Evolutionary conservation across 169 alveolate genomes (phyloP).

Genomic region (Eimeria acervulina): DNA sequence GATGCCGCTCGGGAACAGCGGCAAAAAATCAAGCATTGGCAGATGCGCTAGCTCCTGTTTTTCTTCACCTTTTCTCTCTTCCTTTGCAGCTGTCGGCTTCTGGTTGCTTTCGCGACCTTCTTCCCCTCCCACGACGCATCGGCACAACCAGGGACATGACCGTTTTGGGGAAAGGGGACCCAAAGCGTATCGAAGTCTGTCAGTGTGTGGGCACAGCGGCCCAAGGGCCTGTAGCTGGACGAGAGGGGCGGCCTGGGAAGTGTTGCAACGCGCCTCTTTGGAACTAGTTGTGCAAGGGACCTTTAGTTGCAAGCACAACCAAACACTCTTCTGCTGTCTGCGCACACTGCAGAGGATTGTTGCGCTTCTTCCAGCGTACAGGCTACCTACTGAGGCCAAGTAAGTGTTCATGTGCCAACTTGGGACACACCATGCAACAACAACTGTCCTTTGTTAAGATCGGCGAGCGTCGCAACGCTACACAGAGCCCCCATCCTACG

Average conservation of each 20-base stretch:
- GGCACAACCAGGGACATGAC: no score
- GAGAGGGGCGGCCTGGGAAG: background rate
- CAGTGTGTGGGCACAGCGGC: no score
- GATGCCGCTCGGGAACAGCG: background rate
- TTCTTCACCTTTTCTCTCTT: background rate
- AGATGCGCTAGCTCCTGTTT: background rate
- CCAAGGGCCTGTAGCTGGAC: no score
- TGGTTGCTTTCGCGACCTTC: background rate
- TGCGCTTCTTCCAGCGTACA: background rate
- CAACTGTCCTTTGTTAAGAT: background rate
- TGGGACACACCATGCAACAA: no score
- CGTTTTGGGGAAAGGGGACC: no score
- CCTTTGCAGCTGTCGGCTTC: background rate
- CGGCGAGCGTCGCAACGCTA: background rate
- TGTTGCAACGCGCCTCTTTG: background rate
- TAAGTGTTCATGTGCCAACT: no score
- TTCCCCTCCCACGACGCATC: background rate
- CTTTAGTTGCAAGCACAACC: background rate
- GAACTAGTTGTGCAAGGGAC: background rate
- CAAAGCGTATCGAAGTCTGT: no score
- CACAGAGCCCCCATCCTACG: background rate
- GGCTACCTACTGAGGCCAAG: background rate
- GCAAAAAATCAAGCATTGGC: background rate
- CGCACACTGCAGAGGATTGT: background rate
- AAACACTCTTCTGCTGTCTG: background rate